These are phyloP conservation scores for Fagus crenata DNA, from an alignment of 306 rosid species.

Conservation along the genomic window DNA sequence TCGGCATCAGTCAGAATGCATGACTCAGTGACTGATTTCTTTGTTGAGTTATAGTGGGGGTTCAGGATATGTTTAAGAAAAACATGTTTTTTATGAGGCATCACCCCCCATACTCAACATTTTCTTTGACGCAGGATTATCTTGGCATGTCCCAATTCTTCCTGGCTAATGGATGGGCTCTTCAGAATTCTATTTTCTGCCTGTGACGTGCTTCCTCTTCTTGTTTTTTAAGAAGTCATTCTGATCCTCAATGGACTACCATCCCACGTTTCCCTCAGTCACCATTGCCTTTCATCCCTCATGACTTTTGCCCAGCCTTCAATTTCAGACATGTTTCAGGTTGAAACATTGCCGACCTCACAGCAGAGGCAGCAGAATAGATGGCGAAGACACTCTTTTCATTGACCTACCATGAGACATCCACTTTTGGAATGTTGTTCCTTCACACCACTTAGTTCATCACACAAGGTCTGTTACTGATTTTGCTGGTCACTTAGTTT, in stretches of 20 bases:
- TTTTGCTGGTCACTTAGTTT: conserved; percentile 85
- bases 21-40: conserved; percentile 35
- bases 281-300: conserved; percentile 72
- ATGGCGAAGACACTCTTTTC: conserved; percentile 80
- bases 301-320: conserved; percentile 82
- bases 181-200: conserved; percentile 70
- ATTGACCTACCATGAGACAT: conserved; percentile 86
- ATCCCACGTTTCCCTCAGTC: conserved; percentile 73
- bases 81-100: conserved; percentile 56
- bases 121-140: conserved; percentile 99
- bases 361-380: conserved; percentile 78
- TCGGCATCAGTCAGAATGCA: conserved; percentile 32
- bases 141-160: conserved; percentile 84
- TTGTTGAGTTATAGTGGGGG: conserved; percentile 73
- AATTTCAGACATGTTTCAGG: conserved; percentile 67
- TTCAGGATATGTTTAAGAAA: conserved; percentile 58
- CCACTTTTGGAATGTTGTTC: conserved; percentile 92
- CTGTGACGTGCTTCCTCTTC: conserved; percentile 73
- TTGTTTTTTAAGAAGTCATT: conserved; percentile 67
- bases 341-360: conserved; percentile 80
- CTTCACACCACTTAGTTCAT: conserved; percentile 87
- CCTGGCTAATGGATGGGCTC: conserved; percentile 85
- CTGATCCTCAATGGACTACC: conserved; percentile 74
- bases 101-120: conserved; percentile 94
- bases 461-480: conserved; percentile 94